Evolutionary conservation across 306 rosid species (phyloP).

Genomic region (Cicer pinnatifidum): DNA sequence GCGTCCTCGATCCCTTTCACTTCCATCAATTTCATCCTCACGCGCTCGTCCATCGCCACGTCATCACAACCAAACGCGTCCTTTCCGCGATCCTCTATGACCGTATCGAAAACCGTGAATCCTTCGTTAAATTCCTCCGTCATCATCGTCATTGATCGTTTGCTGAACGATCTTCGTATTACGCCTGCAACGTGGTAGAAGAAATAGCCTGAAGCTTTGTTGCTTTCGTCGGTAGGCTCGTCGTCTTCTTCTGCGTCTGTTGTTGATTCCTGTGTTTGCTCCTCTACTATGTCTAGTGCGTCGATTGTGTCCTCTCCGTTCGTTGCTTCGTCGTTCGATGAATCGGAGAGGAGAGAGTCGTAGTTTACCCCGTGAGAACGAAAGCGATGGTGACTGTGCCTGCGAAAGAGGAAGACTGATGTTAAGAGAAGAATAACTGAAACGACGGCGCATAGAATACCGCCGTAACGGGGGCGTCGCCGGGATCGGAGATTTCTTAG

Average conservation of each 20-base stretch:
- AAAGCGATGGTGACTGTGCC: constrained; percentile 31
- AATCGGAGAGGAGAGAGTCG: constrained; percentile 61
- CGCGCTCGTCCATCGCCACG: constrained; percentile 70
- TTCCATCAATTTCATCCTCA: constrained; percentile 55
- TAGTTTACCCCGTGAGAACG: constrained; percentile 41
- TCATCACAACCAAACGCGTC: constrained; percentile 81
- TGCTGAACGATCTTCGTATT: constrained; percentile 58
- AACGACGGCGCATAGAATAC: constrained; percentile 57
- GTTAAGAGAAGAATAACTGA: constrained; percentile 61
- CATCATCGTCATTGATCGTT: constrained; percentile 49
- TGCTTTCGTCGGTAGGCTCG: constrained; percentile 54
- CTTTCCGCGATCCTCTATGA: constrained; percentile 57
- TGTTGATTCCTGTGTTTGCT: constrained; percentile 21
- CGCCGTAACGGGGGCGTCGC: constrained; percentile 68
- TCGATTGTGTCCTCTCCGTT: constrained; percentile 74
- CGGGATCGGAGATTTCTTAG: constrained; percentile 50
- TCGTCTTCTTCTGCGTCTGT: constrained; percentile 62
- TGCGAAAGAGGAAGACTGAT: constrained; percentile 63
- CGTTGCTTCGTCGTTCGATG: constrained; percentile 43
- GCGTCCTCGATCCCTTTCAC: constrained; percentile 77
- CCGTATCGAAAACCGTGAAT: constrained; percentile 43
- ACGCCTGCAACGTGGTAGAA: constrained; percentile 73
- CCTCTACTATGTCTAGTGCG: constrained; percentile 64
- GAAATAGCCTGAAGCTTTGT: constrained; percentile 58
- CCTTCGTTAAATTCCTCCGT: constrained; percentile 58